These are phyloP conservation scores for Sporothrix pseudoabietina DNA, from an alignment of 2,329 filamentous ascomycete species.

Conservation along the genomic window DNA sequence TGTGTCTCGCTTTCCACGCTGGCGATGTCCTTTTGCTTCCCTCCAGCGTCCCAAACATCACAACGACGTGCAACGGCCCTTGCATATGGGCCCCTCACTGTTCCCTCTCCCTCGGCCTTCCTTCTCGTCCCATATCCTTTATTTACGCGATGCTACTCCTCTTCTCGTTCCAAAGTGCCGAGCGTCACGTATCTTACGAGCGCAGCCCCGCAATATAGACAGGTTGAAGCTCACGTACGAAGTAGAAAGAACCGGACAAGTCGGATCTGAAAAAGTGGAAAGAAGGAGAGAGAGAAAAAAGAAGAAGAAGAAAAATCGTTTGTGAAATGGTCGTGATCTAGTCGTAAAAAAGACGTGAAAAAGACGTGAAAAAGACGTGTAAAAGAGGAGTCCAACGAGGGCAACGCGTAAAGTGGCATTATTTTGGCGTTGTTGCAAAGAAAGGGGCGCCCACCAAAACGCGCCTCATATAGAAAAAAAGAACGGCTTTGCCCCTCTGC, in stretches of 20 bases:
- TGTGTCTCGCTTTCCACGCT: slow-evolving; percentile 6
- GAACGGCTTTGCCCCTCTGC: background rate
- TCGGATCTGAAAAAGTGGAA: background rate
- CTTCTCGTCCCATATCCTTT: slow-evolving; percentile 1
- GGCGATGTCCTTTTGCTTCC: background rate
- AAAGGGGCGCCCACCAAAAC: background rate
- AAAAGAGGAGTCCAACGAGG: background rate
- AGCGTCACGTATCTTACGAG: background rate
- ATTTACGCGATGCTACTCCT: background rate
- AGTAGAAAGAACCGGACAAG: background rate
- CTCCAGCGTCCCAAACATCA: background rate
- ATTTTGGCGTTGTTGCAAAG: background rate
- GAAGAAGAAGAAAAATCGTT: background rate
- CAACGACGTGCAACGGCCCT: slow-evolving; percentile 13
- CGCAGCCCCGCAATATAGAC: background rate
- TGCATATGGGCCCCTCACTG: background rate
- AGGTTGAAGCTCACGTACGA: background rate
- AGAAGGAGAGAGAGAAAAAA: no score
- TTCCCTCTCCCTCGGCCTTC: background rate
- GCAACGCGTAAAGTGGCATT: slow-evolving; percentile 18
- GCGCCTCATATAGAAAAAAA: background rate
- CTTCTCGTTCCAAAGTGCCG: background rate
- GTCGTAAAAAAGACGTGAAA: background rate
- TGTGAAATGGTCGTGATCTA: background rate
- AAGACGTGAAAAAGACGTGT: background rate